Conservation (phyloP, 169 alveolate species). For the Plasmodium chabaudi region DNA sequence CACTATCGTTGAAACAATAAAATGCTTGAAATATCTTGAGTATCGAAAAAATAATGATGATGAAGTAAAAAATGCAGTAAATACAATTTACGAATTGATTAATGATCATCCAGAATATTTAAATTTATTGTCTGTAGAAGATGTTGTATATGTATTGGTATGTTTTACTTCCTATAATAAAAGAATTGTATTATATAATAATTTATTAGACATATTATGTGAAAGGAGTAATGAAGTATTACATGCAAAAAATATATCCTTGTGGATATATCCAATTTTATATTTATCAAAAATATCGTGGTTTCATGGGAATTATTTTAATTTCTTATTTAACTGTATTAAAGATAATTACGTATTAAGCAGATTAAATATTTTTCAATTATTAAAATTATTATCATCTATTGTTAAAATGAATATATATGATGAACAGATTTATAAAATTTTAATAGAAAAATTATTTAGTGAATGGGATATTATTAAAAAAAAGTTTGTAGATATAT, state of each 20-base stretch:
- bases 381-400: constrained; percentile 37
- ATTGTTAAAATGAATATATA: constrained; percentile 66
- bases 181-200: constrained; percentile 42
- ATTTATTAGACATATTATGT: constrained; percentile 43
- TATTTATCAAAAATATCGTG: constrained; percentile 50
- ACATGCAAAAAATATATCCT: constrained; percentile 60
- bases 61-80: constrained; percentile 44
- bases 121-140: constrained; percentile 22
- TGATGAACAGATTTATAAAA: constrained; percentile 46
- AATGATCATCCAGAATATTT: constrained; percentile 11
- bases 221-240: constrained; percentile 27
- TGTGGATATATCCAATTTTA: constrained; percentile 47
- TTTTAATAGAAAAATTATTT: constrained; percentile 30
- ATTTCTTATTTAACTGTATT: constrained; percentile 6
- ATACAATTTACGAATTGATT: constrained; percentile 26
- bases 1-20: background rate
- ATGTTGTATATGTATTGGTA: constrained; percentile 30
- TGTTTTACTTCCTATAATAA: constrained; percentile 54
- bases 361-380: constrained; percentile 35
- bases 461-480: constrained; percentile 60
- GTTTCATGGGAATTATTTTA: constrained; percentile 47
- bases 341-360: constrained; percentile 39
- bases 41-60: constrained; percentile 12
- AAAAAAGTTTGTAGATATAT: constrained; percentile 26
- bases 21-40: constrained; percentile 32